Evolutionary conservation across 2,329 filamentous ascomycete species (phyloP), one percentile per base, ranked within the genome.

Genomic region (Diaporthe ampelina): DNA sequence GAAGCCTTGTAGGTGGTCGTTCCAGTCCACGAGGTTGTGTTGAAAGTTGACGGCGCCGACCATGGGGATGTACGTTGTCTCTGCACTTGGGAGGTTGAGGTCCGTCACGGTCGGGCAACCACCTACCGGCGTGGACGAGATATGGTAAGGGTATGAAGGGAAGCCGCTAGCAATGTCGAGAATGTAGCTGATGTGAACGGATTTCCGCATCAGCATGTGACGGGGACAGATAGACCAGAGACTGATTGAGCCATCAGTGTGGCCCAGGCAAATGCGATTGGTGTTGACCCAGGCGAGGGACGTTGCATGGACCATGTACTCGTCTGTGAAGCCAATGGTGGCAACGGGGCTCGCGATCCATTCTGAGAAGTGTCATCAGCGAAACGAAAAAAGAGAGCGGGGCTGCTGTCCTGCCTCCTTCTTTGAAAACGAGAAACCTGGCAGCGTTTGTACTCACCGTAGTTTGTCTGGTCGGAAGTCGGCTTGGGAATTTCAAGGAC

Each of bases 111-210:
- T 88, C 29, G 86, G 82, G 29, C 87, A 84, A 70, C 90, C 90
- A 26, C 88, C 88, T 19, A 91, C 83, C 0, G 90, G 89, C 5
- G 86, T 84, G 1, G 89, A 89, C 9, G 87, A 86, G n/a, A 91
- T 82, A 11, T 90, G 79, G 76, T 88, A 89, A 0, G 90, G 89
- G 73, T 88, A 83, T 1, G 89, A 88, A 5, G 90, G 90, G 76
- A 89, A 91, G 26, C 85, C 88, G 0, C 88, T 88, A 73, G 85
- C 85, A 43, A 91, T 84, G 77, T 91, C 88, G 75, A 91, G 84
- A 5, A 91, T 83, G 70, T 85, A 82, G 65, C 85, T 89, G 74
- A 87, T 85, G 77, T 91, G 89, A n/a, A 88, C 83, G 6, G 87
- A 84, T 65, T 89, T 85, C 3, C 89, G 86, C 56, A 86, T 86